phyloP scores from a whole-genome alignment of 306 rosid species.

The Vigna nakashimae region DNA sequence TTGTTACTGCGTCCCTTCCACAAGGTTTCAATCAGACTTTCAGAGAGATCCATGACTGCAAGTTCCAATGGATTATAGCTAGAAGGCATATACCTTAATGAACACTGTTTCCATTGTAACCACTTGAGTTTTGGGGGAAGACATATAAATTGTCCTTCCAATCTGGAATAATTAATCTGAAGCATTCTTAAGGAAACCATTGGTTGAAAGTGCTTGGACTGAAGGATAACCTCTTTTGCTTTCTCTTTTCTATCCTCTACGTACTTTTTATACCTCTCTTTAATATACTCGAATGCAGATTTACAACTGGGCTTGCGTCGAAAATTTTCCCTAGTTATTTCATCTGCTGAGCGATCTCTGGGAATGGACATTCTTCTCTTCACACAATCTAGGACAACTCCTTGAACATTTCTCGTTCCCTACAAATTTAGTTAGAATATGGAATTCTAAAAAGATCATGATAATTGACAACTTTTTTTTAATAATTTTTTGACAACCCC shows the following conservation, averaged over 20 bases:
- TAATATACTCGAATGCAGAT: constrained; percentile 43
- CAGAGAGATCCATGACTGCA: constrained; percentile 64
- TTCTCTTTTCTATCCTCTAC: constrained; percentile 44
- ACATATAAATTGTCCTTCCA: constrained; percentile 50
- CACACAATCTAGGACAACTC: constrained; percentile 54
- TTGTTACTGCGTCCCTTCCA: constrained; percentile 44
- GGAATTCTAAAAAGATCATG: no score
- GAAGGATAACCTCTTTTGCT: constrained; percentile 34
- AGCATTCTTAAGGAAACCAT: constrained; percentile 62
- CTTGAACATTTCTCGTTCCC: constrained; percentile 55
- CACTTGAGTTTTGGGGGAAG: constrained; percentile 60
- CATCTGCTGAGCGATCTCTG: constrained; percentile 46
- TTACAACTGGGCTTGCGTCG: constrained; percentile 35
- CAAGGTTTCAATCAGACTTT: constrained; percentile 49
- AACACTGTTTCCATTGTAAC: constrained; percentile 70
- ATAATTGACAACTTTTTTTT: no score
- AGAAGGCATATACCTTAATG: constrained; percentile 49
- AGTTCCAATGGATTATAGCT: constrained; percentile 48
- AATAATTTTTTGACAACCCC: no score
- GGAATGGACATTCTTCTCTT: not conserved
- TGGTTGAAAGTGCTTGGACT: constrained; percentile 43
- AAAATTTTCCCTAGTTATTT: constrained; percentile 52
- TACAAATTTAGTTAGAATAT: constrained; percentile 13
- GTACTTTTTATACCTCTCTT: constrained; percentile 47
- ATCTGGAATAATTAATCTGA: constrained; percentile 54